These are phyloP conservation scores for Yarrowia osloensis DNA, from an alignment of 805 yeast species.

Conservation along the genomic window DNA sequence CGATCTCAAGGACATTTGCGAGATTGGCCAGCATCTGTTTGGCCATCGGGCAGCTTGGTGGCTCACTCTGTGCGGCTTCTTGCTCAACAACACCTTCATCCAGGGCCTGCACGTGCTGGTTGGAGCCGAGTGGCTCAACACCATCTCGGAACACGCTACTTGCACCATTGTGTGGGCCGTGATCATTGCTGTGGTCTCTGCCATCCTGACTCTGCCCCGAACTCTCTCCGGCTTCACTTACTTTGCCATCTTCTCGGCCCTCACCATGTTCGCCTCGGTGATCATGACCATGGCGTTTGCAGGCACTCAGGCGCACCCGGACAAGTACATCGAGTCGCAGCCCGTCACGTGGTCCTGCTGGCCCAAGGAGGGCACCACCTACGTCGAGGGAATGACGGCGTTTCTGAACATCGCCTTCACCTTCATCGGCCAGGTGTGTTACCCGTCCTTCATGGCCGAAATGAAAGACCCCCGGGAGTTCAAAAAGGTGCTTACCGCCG, in stretches of 20 bases:
- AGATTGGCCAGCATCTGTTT: constrained; percentile 59
- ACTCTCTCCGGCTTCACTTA: constrained; percentile 56
- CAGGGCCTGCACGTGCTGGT: constrained; percentile 61
- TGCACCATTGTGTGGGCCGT: constrained; percentile 58
- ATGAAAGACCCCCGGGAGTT: constrained; percentile 61
- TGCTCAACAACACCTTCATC: constrained; percentile 57
- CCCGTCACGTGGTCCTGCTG: constrained; percentile 52
- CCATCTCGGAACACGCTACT: constrained; percentile 51
- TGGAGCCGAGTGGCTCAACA: constrained; percentile 62
- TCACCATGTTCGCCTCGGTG: constrained; percentile 60
- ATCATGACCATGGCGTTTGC: constrained; percentile 55
- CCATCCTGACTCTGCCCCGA: constrained; percentile 56
- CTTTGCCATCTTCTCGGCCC: constrained; percentile 56
- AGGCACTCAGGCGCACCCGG: constrained; percentile 55
- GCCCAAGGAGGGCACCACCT: constrained; percentile 57
- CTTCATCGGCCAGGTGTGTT: constrained; percentile 64
- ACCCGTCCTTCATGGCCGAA: constrained; percentile 62
- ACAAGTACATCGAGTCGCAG: constrained; percentile 43
- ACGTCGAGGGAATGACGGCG: constrained; percentile 57
- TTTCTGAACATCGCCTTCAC: constrained; percentile 61
- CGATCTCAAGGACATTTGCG: constrained; percentile 55
- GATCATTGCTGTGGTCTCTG: constrained; percentile 52
- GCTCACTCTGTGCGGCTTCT: constrained; percentile 56
- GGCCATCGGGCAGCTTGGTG: constrained; percentile 56
- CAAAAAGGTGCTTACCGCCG: constrained; percentile 56